phyloP scores from a whole-genome alignment of 177 flowering plant species.

The Vitis hybrid region DNA sequence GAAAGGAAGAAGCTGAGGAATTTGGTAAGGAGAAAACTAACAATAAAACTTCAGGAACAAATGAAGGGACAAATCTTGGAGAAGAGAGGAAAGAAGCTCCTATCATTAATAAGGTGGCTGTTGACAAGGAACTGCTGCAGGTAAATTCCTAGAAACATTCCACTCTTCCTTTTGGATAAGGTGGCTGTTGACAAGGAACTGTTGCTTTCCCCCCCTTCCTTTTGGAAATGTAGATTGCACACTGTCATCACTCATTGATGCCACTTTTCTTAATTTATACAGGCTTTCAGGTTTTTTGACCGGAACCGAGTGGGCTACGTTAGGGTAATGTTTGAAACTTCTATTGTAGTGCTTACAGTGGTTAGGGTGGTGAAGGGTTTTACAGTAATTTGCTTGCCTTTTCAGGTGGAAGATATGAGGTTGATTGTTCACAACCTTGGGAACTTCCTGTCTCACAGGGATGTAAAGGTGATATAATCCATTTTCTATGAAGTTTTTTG shows the following conservation, averaged over 20 bases:
- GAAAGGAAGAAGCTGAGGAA: constrained; percentile 29
- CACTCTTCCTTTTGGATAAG: constrained; percentile 20
- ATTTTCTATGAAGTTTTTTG: not conserved
- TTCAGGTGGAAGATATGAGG: constrained; percentile 95
- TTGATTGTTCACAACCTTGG: constrained; percentile 79
- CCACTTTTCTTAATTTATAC: constrained; percentile 18
- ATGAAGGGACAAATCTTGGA: constrained; percentile 29
- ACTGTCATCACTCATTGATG: not conserved
- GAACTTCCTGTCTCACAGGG: constrained; percentile 80
- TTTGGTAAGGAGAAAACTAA: constrained; percentile 17
- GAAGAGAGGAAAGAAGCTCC: constrained; percentile 28
- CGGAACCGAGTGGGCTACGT: constrained; percentile 81
- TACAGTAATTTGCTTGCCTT: constrained; percentile 7
- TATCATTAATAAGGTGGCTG: constrained; percentile 28
- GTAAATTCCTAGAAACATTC: constrained; percentile 22
- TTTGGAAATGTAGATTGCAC: not conserved
- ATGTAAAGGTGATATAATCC: constrained; percentile 68
- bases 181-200: constrained; percentile 62
- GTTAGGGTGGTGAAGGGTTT: not conserved
- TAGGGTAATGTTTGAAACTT: constrained; percentile 41
- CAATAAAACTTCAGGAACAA: constrained; percentile 22
- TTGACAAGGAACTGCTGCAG: constrained; percentile 80
- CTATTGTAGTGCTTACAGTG: not conserved
- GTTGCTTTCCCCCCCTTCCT: constrained; percentile 23
- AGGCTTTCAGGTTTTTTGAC: constrained; percentile 98